Conservation (phyloP, 495 filamentous ascomycete species). For the Thermochaetoides thermophila region DNA sequence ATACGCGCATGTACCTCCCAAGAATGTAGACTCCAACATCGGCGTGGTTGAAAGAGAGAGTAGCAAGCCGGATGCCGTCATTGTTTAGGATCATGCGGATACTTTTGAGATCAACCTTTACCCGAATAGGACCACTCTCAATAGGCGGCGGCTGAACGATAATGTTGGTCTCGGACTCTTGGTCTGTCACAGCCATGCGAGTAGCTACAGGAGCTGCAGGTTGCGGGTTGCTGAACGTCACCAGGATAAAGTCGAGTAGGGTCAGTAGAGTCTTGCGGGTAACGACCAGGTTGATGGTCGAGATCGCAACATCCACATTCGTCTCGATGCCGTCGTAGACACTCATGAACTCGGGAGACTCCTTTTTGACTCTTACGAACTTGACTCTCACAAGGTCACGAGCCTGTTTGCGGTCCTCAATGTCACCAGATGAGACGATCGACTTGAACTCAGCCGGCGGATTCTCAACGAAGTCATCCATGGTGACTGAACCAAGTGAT, state of each 20-base stretch:
- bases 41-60: constrained; percentile 78
- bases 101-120: constrained; percentile 85
- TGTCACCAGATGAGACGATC: constrained; percentile 79
- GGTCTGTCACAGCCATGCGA: constrained; percentile 23
- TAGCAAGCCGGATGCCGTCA: constrained; percentile 87
- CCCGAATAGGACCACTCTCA: constrained; percentile 36
- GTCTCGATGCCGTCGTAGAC: constrained; percentile 86
- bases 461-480: constrained; percentile 89
- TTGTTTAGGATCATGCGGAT: constrained; percentile 95
- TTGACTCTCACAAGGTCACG: constrained; percentile 79
- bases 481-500: constrained; percentile 66
- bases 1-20: constrained; percentile 71
- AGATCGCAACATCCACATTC: constrained; percentile 80
- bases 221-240: constrained; percentile 71
- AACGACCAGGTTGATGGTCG: constrained; percentile 89
- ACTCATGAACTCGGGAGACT: constrained; percentile 84
- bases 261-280: constrained; percentile 88
- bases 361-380: constrained; percentile 73
- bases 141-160: constrained; percentile 19
- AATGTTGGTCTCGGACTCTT: constrained; percentile 23
- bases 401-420: constrained; percentile 45
- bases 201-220: constrained; percentile 19
- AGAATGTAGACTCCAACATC: constrained; percentile 81
- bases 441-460: constrained; percentile 88
- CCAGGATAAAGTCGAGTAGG: constrained; percentile 86